phyloP scores from a whole-genome alignment of 1,284 basidiomycete species.

The Ceratobasidium sp. region DNA sequence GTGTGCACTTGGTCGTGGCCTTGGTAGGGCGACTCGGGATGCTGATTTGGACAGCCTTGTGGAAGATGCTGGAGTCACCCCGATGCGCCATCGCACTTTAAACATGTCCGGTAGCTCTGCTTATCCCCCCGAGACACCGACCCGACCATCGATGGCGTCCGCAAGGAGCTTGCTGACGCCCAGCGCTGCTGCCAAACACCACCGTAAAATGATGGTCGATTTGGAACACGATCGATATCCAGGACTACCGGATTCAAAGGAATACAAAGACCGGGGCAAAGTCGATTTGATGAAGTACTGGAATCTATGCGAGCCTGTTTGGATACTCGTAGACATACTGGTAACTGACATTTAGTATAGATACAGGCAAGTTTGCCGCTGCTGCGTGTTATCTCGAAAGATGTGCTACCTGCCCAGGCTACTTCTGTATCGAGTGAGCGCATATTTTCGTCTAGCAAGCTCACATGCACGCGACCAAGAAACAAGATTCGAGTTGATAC shows the following conservation, averaged over 20 bases:
- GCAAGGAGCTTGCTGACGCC: no score
- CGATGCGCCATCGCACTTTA: neutral
- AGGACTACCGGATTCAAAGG: neutral
- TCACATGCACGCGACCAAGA: conserved; percentile 8
- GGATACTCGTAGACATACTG: neutral
- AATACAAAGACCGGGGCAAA: neutral
- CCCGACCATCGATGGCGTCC: no score
- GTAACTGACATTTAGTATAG: neutral
- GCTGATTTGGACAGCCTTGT: no score
- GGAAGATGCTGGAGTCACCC: no score
- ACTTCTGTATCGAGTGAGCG: conserved; percentile 31
- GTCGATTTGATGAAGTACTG: neutral
- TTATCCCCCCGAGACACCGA: no score
- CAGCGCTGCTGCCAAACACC: no score
- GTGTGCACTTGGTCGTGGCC: no score
- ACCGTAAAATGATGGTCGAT: no score
- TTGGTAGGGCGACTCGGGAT: no score
- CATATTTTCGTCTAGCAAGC: conserved; percentile 37
- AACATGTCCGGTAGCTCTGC: neutral
- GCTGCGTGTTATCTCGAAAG: conserved; percentile 11
- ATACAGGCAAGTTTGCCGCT: neutral
- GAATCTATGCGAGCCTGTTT: neutral
- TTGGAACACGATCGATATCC: no score
- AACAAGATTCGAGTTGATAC: neutral
- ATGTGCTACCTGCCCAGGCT: conserved; percentile 28